Base-by-base conservation (phyloP, 805 yeast species). In the Lachancea waltii region DNA sequence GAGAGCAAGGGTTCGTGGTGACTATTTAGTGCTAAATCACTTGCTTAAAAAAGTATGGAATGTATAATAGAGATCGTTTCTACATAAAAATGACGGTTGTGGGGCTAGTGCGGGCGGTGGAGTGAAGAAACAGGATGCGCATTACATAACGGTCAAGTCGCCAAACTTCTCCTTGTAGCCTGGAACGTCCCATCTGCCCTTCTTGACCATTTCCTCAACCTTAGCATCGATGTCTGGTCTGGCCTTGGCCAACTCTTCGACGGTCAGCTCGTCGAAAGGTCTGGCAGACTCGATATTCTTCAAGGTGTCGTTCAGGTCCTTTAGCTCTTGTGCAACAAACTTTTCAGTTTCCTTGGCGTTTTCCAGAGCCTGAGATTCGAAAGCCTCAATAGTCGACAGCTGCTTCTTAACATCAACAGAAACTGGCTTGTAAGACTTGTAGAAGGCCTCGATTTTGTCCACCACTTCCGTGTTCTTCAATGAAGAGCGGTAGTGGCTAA, bases 141-240 rank as follows among this genome's bases (percentile, higher is more conserved):
- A 10, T 45, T 53, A 69, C 97, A 90, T 92, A 65, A 87, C 86
- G 59, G 90, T 86, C 70, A 90, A 78, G 65, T 84, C 85, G 68
- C 97, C 97, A 67, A 92, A 92, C 80, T 89, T 92, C 70, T 92
- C 97, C 70, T 84, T 81, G 81, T 92, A 92, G 58, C 96, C 95
- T 58, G 97, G 97, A 54, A 89, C 95, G 62, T 85, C 85, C 94
- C 95, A 89, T 74, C 84, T 84, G 69, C 96, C 95, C 75, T 89
- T 81, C 77, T 81, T 78, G 58, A 92, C 87, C 92, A 90, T 81
- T 71, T 86, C 86, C 59, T 72, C 75, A 54, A 89, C 95, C 83
- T 92, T 92, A 55, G 85, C 89, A 63, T 90, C 95, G 64, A 92
- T 81, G 67, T 92, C 97, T 57, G 98, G 97, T 73, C 92, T 85